Evolutionary conservation across 2,329 filamentous ascomycete genomes (phyloP).

Genomic region (Pseudogymnoascus verrucosus): DNA sequence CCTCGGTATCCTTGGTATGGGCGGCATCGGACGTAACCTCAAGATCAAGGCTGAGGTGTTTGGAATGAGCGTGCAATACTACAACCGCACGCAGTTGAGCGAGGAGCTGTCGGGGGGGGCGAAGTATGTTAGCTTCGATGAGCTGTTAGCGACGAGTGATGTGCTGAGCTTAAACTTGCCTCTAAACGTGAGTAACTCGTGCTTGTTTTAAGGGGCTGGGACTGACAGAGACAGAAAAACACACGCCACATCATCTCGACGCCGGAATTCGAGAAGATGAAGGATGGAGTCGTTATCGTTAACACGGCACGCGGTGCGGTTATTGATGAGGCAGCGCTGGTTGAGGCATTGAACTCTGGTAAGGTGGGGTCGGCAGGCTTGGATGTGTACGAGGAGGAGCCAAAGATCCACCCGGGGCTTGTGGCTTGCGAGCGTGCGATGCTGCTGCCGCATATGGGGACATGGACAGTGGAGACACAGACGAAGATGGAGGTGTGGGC

Average conservation of each 20-base stretch:
- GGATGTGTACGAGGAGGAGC: constrained; percentile 79
- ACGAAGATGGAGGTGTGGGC: constrained; percentile 68
- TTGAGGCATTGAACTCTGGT: constrained; percentile 61
- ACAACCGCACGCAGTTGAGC: constrained; percentile 58
- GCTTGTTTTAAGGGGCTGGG: not conserved
- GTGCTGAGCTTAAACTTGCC: constrained; percentile 75
- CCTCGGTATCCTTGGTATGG: constrained; percentile 78
- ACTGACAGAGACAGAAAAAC: constrained; percentile 33
- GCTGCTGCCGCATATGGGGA: constrained; percentile 80
- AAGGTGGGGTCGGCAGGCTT: constrained; percentile 64
- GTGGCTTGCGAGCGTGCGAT: constrained; percentile 63
- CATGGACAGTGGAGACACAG: constrained; percentile 61
- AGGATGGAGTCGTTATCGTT: constrained; percentile 65
- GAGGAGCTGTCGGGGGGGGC: constrained; percentile 48
- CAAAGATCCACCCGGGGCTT: constrained; percentile 64
- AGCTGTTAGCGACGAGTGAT: constrained; percentile 60
- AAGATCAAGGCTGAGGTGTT: constrained; percentile 68
- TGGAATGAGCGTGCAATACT: constrained; percentile 67
- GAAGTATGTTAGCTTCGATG: constrained; percentile 65
- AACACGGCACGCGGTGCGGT: constrained; percentile 80
- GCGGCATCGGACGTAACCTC: constrained; percentile 72
- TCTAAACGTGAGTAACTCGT: constrained; percentile 56
- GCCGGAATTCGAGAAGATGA: constrained; percentile 67
- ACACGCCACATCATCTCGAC: constrained; percentile 71
- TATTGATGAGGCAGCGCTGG: constrained; percentile 73